Conservation (phyloP, 2,329 filamentous ascomycete genomes). For the Ceratocystis eucalypticola region DNA sequence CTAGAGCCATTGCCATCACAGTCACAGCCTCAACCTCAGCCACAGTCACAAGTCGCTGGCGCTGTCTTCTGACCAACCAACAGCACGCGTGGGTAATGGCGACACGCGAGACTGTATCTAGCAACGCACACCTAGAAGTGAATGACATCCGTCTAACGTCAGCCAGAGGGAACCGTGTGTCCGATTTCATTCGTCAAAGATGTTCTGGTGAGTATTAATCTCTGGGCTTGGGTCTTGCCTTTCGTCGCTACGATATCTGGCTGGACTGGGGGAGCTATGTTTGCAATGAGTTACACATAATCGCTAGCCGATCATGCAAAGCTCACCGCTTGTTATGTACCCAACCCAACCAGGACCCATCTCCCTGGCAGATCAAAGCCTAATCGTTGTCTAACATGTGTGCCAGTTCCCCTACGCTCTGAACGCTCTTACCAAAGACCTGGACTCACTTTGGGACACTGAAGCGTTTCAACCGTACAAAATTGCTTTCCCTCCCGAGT, state of each 20-base stretch:
- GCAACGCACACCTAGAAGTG: background rate
- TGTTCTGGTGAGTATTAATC: constrained; percentile 50
- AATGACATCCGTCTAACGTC: background rate
- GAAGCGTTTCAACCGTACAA: constrained; percentile 53
- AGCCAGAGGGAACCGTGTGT: constrained; percentile 64
- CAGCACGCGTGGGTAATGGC: too few relatives aligned
- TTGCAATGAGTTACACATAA: background rate
- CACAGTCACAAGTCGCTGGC: background rate
- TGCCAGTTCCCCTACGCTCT: constrained; percentile 68
- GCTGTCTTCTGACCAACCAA: too few relatives aligned
- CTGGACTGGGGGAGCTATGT: background rate
- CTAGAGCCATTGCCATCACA: background rate
- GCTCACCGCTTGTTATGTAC: background rate
- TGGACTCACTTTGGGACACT: constrained; percentile 54
- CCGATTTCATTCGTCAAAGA: constrained; percentile 77
- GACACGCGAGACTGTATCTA: too few relatives aligned
- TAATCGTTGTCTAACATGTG: background rate
- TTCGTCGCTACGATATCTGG: background rate
- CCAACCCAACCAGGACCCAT: background rate
- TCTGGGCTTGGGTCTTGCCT: background rate
- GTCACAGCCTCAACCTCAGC: background rate
- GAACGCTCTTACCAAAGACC: constrained; percentile 47
- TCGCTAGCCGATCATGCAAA: background rate
- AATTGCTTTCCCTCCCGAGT: constrained; percentile 54
- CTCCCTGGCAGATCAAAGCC: background rate